Conservation (phyloP, 2,329 filamentous ascomycete species). For the Calonectria fujianensis region DNA sequence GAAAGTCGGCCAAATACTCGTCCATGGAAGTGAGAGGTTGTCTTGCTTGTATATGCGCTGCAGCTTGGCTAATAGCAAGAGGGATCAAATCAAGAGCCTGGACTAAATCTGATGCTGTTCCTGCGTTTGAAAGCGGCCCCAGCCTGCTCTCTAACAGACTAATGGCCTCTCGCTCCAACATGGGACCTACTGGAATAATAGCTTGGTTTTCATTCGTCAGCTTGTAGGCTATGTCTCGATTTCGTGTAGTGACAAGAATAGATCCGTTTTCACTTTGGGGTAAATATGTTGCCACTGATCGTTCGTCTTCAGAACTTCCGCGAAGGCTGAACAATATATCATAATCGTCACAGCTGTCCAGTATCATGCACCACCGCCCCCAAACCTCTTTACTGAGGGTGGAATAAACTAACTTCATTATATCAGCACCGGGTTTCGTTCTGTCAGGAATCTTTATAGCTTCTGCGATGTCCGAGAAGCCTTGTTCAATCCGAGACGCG, state of each 20-base stretch:
- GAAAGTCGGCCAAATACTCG: slow-evolving; percentile 22
- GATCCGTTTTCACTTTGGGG: slow-evolving; percentile 27
- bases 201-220: not conserved
- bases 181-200: slow-evolving; percentile 15
- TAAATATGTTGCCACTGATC: not conserved
- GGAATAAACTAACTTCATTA: too few relatives aligned
- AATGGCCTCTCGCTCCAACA: slow-evolving; percentile 10
- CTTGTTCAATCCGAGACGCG: too few relatives aligned
- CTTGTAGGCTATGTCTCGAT: not conserved
- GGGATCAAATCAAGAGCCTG: slow-evolving; percentile 7
- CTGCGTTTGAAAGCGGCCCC: not conserved
- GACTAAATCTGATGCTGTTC: not conserved
- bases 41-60: slow-evolving; percentile 12
- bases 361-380: not conserved
- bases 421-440: too few relatives aligned
- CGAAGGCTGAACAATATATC: not conserved
- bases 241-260: not conserved
- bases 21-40: not conserved
- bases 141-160: not conserved
- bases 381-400: too few relatives aligned
- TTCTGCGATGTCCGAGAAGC: too few relatives aligned
- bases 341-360: slow-evolving; percentile 14
- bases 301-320: not conserved
- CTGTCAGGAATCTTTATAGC: too few relatives aligned
- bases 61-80: slow-evolving; percentile 1